Percentiles rank a stretch among this genome's conserved stretches.
phyloP scores from a whole-genome alignment of 129 eudicot genomes.

The Scalesia atractyloides region DNA sequence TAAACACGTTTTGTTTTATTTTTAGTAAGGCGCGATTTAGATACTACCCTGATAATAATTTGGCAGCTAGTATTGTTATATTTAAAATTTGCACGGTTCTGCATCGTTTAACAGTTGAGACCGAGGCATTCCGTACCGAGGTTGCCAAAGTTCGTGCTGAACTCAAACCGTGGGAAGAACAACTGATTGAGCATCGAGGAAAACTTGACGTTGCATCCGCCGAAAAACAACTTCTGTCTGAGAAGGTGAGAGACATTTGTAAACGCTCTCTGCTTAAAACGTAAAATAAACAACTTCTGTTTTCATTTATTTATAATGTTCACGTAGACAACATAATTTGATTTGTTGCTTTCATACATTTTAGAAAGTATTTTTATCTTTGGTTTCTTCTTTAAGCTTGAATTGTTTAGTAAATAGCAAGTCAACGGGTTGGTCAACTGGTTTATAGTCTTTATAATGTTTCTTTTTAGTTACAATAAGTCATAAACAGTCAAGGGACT shows the following conservation, averaged over 20 bases:
- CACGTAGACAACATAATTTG: background rate
- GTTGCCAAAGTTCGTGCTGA: conserved; percentile 75
- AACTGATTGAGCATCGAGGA: conserved; percentile 79
- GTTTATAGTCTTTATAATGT: too few species aligned
- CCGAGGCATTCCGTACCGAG: conserved; percentile 73
- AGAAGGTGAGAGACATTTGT: conserved; percentile 54
- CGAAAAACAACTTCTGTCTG: conserved; percentile 65
- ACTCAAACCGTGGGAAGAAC: conserved; percentile 90
- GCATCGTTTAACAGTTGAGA: conserved; percentile 56
- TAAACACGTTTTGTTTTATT: background rate
- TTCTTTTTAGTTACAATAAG: too few species aligned
- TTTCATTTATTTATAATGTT: background rate
- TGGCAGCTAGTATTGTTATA: background rate
- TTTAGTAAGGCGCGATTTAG: conserved; percentile 6
- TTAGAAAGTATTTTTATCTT: background rate
- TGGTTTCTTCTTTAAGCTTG: background rate
- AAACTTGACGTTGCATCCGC: conserved; percentile 86
- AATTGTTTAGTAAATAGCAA: too few species aligned
- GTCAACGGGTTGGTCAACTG: too few species aligned
- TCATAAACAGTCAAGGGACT: too few species aligned
- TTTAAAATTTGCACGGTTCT: conserved; percentile 2
- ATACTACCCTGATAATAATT: background rate
- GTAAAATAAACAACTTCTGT: background rate
- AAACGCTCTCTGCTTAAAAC: background rate
- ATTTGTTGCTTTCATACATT: background rate